These are phyloP conservation scores for Citrus hindsii DNA, from an alignment of 345 rosid species.

Conservation along the genomic window DNA sequence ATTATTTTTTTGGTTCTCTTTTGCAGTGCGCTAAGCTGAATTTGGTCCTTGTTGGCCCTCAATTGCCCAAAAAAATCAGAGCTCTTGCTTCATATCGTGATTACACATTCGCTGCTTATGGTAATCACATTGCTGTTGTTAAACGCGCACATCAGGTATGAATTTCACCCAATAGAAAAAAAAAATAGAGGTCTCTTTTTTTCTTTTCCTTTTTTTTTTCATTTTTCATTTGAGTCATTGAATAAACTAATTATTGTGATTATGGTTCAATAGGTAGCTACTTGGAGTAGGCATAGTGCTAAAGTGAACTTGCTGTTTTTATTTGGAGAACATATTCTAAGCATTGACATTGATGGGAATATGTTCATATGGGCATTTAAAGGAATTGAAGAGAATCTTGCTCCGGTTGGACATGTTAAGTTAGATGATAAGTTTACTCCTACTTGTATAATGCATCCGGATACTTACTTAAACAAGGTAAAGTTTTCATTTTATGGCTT, in stretches of 20 bases:
- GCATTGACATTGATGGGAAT: conserved; percentile 74
- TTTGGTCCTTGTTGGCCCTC: conserved; percentile 78
- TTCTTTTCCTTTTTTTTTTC: not conserved
- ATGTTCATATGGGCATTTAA: conserved; percentile 78
- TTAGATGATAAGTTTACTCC: conserved; percentile 62
- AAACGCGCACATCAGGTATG: conserved; percentile 82
- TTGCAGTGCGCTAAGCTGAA: conserved; percentile 88
- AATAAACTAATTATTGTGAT: not conserved
- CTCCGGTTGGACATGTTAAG: conserved; percentile 61
- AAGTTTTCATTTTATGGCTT: not conserved
- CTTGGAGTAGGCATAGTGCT: conserved; percentile 78
- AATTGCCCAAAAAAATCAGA: conserved; percentile 79
- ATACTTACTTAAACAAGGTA: conserved; percentile 93
- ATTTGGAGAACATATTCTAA: conserved; percentile 82
- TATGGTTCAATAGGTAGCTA: conserved; percentile 55
- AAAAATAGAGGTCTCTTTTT: not conserved
- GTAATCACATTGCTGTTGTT: conserved; percentile 66
- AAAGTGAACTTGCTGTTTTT: conserved; percentile 69
- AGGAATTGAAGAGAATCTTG: conserved; percentile 55
- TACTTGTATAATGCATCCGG: conserved; percentile 82
- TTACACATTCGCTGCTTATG: conserved; percentile 80
- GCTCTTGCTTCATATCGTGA: conserved; percentile 87
- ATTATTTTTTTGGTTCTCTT: not conserved
- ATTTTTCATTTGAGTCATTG: not conserved
- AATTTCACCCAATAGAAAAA: not conserved